Evolutionary conservation across 2,329 filamentous ascomycete species (phyloP).

Genomic region (Colletotrichum trifolii): DNA sequence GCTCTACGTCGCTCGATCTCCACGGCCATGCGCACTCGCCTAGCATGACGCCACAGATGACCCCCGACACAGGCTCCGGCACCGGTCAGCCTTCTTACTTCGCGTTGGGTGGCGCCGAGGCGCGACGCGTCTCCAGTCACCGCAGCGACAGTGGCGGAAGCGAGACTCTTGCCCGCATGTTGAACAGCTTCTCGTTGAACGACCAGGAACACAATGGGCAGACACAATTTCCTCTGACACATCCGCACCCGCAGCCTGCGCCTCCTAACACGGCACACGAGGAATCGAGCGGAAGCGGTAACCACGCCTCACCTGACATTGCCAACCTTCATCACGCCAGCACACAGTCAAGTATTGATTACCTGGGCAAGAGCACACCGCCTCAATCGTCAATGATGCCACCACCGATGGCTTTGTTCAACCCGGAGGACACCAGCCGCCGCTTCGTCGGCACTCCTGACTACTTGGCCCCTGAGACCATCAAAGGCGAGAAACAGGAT

Average conservation of each 20-base stretch:
- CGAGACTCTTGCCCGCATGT: conserved; percentile 84
- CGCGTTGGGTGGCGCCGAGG: conserved; percentile 74
- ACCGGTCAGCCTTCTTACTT: conserved; percentile 94
- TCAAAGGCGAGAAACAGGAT: conserved; percentile 93
- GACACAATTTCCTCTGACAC: conserved; percentile 58
- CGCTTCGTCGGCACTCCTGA: conserved; percentile 97
- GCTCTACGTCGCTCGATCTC: conserved; percentile 93
- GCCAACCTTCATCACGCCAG: conserved; percentile 68
- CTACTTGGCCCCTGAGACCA: conserved; percentile 96
- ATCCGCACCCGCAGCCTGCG: too few species aligned
- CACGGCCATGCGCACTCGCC: conserved; percentile 80
- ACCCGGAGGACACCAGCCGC: conserved; percentile 91
- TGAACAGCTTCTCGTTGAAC: conserved; percentile 80
- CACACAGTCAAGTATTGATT: conserved; percentile 57
- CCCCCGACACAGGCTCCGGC: conserved; percentile 72
- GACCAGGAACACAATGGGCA: conserved; percentile 62
- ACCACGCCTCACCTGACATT: conserved; percentile 81
- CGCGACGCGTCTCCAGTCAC: conserved; percentile 74
- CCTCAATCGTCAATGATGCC: conserved; percentile 80
- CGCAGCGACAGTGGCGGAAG: conserved; percentile 94
- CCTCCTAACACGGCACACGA: conserved; percentile 66
- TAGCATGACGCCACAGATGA: conserved; percentile 85
- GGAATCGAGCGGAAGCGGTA: conserved; percentile 78
- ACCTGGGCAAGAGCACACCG: conserved; percentile 69
- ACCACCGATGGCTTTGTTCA: conserved; percentile 93